Base-by-base conservation (phyloP, 345 rosid genomes). In the Noccaea bulbosa region DNA sequence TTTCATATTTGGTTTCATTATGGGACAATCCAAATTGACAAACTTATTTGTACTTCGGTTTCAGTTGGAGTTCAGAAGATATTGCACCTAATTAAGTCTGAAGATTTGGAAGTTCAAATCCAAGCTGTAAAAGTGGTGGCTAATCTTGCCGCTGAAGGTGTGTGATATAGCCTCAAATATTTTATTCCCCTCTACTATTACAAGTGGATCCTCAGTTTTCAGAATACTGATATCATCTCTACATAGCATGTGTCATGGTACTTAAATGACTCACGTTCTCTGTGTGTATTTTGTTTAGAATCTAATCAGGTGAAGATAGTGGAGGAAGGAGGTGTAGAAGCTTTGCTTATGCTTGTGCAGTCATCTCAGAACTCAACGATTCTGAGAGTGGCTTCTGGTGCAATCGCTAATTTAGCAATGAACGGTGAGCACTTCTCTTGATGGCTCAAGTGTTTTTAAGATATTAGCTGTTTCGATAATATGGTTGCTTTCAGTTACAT, bases 101-200 rank as follows among this genome's bases (percentile, higher is more conserved):
- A 88, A 73, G 98, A 93, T 73, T 45, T 71, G 14, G 96, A 91
- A 49, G 91, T 93, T 71, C 98, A 90, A 82, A 86, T 83, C 66
- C 97, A 90, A 78, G 97, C 92, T 6, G 92, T 90, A 52, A 93
- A 93, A 81, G 93, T 90, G 65, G 87, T 93, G 67, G 98, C 98
- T 46, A 93, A 93, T 81, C 91, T 93, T 67, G 98, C 98, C 24
- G 96, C 96, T 40, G 98, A 93, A 90, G 98, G 98, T 90, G 71
- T 17, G 61, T 51, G 62, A 17, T 60, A 43, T 17, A 64, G 37
- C 46, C 50, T 43, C 54, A 14, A 5, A 11, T 7, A 20, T 32
- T 39, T 17, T 22, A 17, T 32, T 49, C 16, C 44, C 17, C n/a
- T 56, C 22, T 50, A 35, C 35, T 22, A 39, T 8, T 58, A 57